Evolutionary conservation across 2,329 filamentous ascomycete species (phyloP).

Genomic region (Colletotrichum endophyticum): DNA sequence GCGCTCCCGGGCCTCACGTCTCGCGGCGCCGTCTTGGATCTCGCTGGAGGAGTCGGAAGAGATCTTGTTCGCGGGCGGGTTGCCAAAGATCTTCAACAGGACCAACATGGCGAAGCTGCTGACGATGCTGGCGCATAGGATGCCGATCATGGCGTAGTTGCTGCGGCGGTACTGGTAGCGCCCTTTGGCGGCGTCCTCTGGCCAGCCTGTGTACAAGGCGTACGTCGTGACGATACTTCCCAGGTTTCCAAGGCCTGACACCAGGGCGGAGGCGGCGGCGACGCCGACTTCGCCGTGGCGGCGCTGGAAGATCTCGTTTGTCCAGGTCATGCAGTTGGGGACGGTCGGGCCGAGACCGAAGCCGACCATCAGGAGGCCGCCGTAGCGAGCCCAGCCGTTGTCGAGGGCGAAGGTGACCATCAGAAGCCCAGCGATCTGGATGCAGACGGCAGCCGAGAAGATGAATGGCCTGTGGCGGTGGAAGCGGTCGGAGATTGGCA

Average conservation of each 20-base stretch:
- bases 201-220: conserved; percentile 87
- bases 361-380: conserved; percentile 86
- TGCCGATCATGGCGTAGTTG: conserved; percentile 88
- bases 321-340: conserved; percentile 94
- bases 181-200: conserved; percentile 72
- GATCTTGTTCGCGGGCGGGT: conserved; percentile 54
- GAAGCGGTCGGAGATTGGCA: conserved; percentile 86
- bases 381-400: conserved; percentile 83
- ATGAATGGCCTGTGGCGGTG: conserved; percentile 79
- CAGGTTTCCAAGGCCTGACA: conserved; percentile 86
- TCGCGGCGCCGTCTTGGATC: conserved; percentile 65
- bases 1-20: conserved; percentile 61
- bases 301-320: conserved; percentile 86
- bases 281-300: conserved; percentile 92
- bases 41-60: conserved; percentile 43
- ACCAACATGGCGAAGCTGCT: conserved; percentile 73
- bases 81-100: conserved; percentile 64
- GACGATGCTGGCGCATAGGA: conserved; percentile 77
- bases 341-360: conserved; percentile 91
- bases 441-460: conserved; percentile 75
- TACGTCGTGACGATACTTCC: conserved; percentile 89
- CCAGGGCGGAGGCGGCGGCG: conserved; percentile 82
- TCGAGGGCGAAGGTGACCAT: conserved; percentile 75
- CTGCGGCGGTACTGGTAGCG: conserved; percentile 78
- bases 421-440: conserved; percentile 84